A percentile compares a stretch with the other conserved stretches of the same genome.
Evolutionary conservation across 1,139 yeast species (phyloP).

Genomic region (Debaryomyces sp.): DNA sequence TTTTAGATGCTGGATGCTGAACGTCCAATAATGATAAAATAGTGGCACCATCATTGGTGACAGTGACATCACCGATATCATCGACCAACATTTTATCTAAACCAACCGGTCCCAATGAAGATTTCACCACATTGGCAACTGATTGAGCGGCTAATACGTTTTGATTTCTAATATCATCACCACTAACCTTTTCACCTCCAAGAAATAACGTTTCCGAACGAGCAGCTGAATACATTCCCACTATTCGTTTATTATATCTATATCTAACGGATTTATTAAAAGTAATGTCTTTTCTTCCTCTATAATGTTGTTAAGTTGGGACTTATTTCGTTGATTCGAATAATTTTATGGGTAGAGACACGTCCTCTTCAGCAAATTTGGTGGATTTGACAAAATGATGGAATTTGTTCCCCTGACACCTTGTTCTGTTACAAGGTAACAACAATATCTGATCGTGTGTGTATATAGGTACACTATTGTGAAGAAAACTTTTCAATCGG

Average conservation of each 20-base stretch:
- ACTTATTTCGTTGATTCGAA: constrained; percentile 3
- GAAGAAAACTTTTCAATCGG: not conserved
- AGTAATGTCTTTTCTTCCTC: not conserved
- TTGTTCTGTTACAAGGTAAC: not conserved
- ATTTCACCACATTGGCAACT: constrained; percentile 95
- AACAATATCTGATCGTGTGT: not conserved
- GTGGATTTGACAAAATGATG: not conserved
- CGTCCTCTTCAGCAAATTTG: not conserved
- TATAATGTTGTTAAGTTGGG: not conserved
- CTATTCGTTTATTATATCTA: constrained; percentile 6
- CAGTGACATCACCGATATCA: constrained; percentile 98
- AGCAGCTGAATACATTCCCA: constrained; percentile 55
- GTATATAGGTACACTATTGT: not conserved
- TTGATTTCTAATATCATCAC: constrained; percentile 95
- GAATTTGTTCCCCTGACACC: not conserved
- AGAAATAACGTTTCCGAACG: constrained; percentile 91
- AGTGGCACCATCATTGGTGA: constrained; percentile 98
- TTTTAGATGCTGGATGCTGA: constrained; percentile 98
- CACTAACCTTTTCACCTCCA: constrained; percentile 95
- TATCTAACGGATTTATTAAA: not conserved
- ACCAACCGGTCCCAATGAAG: constrained; percentile 98
- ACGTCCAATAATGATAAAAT: constrained; percentile 89
- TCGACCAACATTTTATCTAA: constrained; percentile 98
- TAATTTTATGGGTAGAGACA: constrained; percentile 4
- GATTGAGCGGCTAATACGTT: constrained; percentile 95